Percentiles rank a stretch among this genome's conserved stretches.
Evolutionary conservation across 345 rosid genomes (phyloP).

Genomic region (Dimocarpus longan): DNA sequence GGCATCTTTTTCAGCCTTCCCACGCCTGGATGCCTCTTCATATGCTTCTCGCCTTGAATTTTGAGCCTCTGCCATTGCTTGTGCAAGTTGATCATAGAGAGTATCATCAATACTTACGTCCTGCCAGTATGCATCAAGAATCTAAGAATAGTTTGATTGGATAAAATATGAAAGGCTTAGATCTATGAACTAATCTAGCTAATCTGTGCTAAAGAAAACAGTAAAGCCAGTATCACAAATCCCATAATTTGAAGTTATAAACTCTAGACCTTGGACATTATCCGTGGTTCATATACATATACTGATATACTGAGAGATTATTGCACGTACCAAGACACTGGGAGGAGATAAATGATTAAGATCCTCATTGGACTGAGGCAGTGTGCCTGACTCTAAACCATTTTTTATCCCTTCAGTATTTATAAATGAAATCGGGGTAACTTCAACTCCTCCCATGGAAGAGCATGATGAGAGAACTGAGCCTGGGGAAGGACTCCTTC

Average conservation of each 20-base stretch:
- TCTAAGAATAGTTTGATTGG: slow-evolving; percentile 10
- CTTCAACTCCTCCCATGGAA: slow-evolving; percentile 34
- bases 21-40: slow-evolving; percentile 61
- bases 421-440: slow-evolving; percentile 14
- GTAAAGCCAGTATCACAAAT: slow-evolving; percentile 7
- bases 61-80: slow-evolving; percentile 59
- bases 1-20: slow-evolving; percentile 70
- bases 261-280: not conserved
- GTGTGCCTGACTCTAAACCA: slow-evolving; percentile 26
- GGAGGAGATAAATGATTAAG: slow-evolving; percentile 49
- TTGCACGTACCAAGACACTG: slow-evolving; percentile 55
- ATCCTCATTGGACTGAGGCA: slow-evolving; percentile 28
- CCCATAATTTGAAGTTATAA: not conserved
- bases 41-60: slow-evolving; percentile 61
- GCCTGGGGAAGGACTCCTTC: slow-evolving; percentile 38
- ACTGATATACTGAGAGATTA: slow-evolving; percentile 7
- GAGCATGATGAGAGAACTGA: slow-evolving; percentile 39
- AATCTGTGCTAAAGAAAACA: not conserved
- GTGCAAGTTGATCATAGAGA: slow-evolving; percentile 52
- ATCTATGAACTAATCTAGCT: not conserved
- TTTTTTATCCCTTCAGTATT: slow-evolving; percentile 34
- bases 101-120: slow-evolving; percentile 53
- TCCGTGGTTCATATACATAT: not conserved
- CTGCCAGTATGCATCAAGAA: slow-evolving; percentile 49
- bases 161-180: slow-evolving; percentile 20